phyloP scores from a whole-genome alignment of 768 basidiomycete genomes.

The Serendipita vermifera region DNA sequence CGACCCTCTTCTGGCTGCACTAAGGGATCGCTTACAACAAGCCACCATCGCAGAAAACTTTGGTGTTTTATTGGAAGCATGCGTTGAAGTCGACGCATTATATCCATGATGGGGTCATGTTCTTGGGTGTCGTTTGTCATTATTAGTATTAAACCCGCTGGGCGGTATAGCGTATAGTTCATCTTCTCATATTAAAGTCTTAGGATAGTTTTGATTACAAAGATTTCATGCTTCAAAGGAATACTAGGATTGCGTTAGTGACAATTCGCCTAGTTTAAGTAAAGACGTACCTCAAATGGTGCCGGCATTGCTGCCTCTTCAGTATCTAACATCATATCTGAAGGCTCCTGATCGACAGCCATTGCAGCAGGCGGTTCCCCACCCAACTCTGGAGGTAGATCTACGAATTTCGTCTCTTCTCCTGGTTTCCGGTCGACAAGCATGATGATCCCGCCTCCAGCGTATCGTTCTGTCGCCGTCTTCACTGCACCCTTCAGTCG shows the following conservation, averaged over 20 bases:
- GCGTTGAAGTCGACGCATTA: constrained; percentile 6
- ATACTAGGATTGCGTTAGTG: not conserved
- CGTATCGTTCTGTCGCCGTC: constrained; percentile 43
- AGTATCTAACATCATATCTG: constrained; percentile 12
- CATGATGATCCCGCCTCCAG: constrained; percentile 76
- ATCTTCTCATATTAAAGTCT: no score
- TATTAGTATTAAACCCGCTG: no score
- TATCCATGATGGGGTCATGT: not conserved
- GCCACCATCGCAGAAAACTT: not conserved
- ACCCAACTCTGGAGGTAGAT: constrained; percentile 35
- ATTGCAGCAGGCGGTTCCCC: constrained; percentile 23
- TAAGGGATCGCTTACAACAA: no score
- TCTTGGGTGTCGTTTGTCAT: no score
- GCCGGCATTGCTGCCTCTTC: constrained; percentile 4
- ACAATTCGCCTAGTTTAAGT: no score
- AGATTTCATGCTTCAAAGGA: not conserved
- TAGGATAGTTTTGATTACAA: no score
- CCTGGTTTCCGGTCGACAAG: constrained; percentile 59
- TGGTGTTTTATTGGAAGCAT: constrained; percentile 6
- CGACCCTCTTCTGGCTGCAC: no score
- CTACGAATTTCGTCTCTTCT: constrained; percentile 63
- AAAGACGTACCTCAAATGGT: constrained; percentile 3
- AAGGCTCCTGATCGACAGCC: constrained; percentile 23
- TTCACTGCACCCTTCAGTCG: not conserved
- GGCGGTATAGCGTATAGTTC: no score